Evolutionary conservation across 192 early-diverging fungal species (phyloP).

Genomic region (Coemansia sp.): DNA sequence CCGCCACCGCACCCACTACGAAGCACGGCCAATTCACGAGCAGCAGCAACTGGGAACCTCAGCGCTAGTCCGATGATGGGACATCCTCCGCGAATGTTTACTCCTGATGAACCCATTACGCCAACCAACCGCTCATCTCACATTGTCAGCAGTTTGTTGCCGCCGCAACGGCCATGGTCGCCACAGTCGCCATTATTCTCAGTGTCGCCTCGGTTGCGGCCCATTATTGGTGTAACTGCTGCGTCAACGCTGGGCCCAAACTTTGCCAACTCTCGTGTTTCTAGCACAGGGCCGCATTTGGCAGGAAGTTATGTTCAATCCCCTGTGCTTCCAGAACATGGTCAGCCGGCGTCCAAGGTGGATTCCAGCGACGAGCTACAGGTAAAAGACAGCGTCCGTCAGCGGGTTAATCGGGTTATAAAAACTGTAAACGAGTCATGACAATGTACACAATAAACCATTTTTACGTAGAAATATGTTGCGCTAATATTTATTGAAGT

Average conservation of each 20-base stretch:
- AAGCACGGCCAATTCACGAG: constrained; percentile 32
- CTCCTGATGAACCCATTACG: constrained; percentile 31
- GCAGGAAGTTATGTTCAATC: constrained; percentile 3
- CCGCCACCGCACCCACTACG: constrained; percentile 49
- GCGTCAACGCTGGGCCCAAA: constrained; percentile 22
- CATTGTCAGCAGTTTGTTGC: constrained; percentile 3
- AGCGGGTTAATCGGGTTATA: constrained; percentile 47
- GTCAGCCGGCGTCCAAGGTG: neutral
- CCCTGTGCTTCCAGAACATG: neutral
- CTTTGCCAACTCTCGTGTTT: constrained; percentile 16
- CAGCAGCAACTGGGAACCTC: constrained; percentile 14
- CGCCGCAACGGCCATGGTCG: constrained; percentile 25
- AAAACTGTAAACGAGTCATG: constrained; percentile 48
- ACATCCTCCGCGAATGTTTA: constrained; percentile 37
- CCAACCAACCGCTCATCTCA: neutral
- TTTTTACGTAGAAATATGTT: too few relatives aligned
- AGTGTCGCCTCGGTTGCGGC: constrained; percentile 38
- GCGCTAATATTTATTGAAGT: too few relatives aligned
- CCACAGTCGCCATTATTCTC: constrained; percentile 13
- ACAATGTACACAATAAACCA: neutral
- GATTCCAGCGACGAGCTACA: constrained; percentile 30
- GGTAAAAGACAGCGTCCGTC: constrained; percentile 51
- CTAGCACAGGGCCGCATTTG: constrained; percentile 14
- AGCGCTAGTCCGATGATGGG: constrained; percentile 33
- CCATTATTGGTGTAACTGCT: constrained; percentile 35